Conservation (phyloP, 805 yeast species). For the Komagataella populi region DNA sequence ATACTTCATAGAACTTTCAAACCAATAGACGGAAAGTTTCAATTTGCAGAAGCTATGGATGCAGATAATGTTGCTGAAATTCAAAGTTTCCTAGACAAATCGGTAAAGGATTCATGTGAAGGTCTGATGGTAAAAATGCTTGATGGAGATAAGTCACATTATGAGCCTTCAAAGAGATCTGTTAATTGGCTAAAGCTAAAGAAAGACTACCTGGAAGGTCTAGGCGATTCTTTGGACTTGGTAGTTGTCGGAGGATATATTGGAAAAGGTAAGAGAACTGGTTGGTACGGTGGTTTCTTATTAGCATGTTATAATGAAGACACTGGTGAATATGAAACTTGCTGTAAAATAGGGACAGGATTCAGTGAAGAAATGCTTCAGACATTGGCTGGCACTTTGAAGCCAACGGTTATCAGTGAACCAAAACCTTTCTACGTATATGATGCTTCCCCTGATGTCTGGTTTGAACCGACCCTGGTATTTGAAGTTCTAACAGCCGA, state of each 20-base stretch:
- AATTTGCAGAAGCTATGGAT: slow-evolving; percentile 64
- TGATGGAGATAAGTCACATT: slow-evolving; percentile 66
- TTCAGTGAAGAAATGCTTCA: slow-evolving; percentile 77
- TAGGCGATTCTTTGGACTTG: slow-evolving; percentile 89
- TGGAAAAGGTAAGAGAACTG: slow-evolving; percentile 92
- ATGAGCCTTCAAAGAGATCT: slow-evolving; percentile 92
- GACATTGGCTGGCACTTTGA: slow-evolving; percentile 41
- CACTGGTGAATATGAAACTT: slow-evolving; percentile 85
- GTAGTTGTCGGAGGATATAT: slow-evolving; percentile 90
- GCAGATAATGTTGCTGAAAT: slow-evolving; percentile 62
- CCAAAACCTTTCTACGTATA: slow-evolving; percentile 59
- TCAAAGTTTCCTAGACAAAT: slow-evolving; percentile 74
- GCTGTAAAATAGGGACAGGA: slow-evolving; percentile 97
- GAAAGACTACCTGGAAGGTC: slow-evolving; percentile 89
- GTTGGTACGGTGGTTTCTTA: slow-evolving; percentile 87
- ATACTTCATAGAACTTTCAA: slow-evolving; percentile 41
- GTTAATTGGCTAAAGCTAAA: slow-evolving; percentile 92
- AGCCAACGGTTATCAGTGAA: slow-evolving; percentile 48
- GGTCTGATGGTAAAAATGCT: slow-evolving; percentile 92
- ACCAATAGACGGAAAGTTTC: slow-evolving; percentile 63
- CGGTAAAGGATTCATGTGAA: slow-evolving; percentile 83
- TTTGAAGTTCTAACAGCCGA: slow-evolving; percentile 92
- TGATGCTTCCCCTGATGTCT: slow-evolving; percentile 80
- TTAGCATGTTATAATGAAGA: slow-evolving; percentile 86
- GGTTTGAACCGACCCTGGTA: slow-evolving; percentile 80